These are phyloP conservation scores for Cladosporium sp. DNA, from an alignment of 2,329 filamentous ascomycete species.

Conservation along the genomic window DNA sequence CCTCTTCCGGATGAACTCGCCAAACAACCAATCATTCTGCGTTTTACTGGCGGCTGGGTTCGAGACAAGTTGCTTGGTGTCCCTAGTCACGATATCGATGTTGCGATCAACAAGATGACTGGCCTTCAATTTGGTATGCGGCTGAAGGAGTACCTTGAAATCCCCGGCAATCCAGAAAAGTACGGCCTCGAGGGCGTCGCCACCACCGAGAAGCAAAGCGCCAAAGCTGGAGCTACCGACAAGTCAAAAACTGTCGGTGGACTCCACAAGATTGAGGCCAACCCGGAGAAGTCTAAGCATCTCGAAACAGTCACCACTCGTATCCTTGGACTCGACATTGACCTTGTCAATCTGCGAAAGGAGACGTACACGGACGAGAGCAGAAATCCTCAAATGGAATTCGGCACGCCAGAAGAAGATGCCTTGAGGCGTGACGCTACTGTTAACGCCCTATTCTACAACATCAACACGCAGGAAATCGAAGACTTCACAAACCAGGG, in stretches of 20 bases:
- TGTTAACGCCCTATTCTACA: conserved; percentile 94
- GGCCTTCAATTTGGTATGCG: conserved; percentile 68
- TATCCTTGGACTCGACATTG: conserved; percentile 81
- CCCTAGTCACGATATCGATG: conserved; percentile 75
- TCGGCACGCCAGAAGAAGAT: conserved; percentile 87
- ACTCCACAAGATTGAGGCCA: conserved; percentile 82
- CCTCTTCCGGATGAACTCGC: conserved; percentile 42
- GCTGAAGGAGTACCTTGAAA: conserved; percentile 63
- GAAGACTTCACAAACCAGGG: conserved; percentile 81
- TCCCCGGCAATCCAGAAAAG: conserved; percentile 55
- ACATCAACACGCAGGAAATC: conserved; percentile 69
- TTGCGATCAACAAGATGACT: conserved; percentile 81
- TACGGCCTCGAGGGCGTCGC: conserved; percentile 48
- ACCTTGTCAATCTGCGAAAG: conserved; percentile 89
- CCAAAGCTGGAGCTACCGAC: conserved; percentile 36
- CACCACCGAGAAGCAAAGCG: conserved; percentile 33
- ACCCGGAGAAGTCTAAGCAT: conserved; percentile 95
- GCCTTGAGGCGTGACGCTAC: conserved; percentile 85
- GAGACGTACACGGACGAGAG: conserved; percentile 88
- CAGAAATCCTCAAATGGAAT: conserved; percentile 86
- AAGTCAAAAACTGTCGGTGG: conserved; percentile 61
- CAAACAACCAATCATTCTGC: conserved; percentile 51
- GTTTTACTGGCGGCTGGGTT: conserved; percentile 84
- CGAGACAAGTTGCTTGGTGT: conserved; percentile 74
- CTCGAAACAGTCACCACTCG: conserved; percentile 85